These are phyloP conservation scores for Gentiana macrophylla DNA, from an alignment of 257 asterid genomes.

Conservation along the genomic window DNA sequence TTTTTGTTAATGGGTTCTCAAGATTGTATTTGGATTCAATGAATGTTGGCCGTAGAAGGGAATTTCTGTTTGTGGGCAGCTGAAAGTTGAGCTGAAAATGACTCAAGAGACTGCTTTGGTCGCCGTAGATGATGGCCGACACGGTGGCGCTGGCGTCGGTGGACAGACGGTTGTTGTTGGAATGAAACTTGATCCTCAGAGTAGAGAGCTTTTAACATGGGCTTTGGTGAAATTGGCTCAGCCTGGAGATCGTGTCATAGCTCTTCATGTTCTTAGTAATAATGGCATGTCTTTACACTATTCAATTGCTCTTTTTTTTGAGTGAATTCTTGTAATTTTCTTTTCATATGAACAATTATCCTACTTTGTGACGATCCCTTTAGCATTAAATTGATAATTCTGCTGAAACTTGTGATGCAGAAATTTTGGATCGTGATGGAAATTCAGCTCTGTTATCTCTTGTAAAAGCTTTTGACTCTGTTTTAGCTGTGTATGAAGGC, in stretches of 20 bases:
- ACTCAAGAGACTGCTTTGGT: constrained; percentile 7
- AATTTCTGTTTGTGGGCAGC: neutral
- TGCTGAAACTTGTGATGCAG: constrained; percentile 32
- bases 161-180: constrained; percentile 78
- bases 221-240: constrained; percentile 88
- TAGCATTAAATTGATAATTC: constrained; percentile 6
- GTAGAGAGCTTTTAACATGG: constrained; percentile 92
- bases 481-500: constrained; percentile 90
- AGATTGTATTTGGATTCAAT: constrained; percentile 1
- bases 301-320: neutral
- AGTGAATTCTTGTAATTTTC: neutral
- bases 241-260: constrained; percentile 85
- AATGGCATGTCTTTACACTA: constrained; percentile 27
- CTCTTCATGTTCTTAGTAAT: constrained; percentile 71
- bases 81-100: neutral
- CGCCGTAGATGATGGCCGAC: constrained; percentile 1
- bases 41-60: constrained; percentile 3
- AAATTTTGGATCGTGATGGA: constrained; percentile 87
- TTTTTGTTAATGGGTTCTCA: constrained; percentile 6
- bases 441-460: constrained; percentile 72
- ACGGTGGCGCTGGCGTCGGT: constrained; percentile 18
- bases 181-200: constrained; percentile 59
- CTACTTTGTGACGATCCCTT: neutral
- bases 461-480: constrained; percentile 81
- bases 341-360: neutral